Conservation (phyloP, 73 alveolate species). For the Tetrahymena malaccensis region DNA sequence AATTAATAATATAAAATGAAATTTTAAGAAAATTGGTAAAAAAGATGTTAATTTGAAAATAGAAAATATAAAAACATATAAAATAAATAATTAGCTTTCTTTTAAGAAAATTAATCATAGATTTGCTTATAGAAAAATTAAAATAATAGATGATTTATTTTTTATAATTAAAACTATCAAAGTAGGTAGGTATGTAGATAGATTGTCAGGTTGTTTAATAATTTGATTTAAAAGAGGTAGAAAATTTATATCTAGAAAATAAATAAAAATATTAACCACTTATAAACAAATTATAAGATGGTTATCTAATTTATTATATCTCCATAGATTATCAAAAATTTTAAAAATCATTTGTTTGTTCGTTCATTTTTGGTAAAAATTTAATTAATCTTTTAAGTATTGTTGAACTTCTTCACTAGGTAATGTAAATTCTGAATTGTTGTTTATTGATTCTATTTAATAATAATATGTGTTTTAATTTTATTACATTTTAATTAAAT, state of each 20-base stretch:
- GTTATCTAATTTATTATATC: background rate
- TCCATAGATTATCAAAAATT: background rate
- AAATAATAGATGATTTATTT: too few relatives aligned
- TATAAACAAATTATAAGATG: background rate
- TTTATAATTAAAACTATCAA: background rate
- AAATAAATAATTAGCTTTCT: background rate
- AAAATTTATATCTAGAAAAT: background rate
- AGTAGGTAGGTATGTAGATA: background rate
- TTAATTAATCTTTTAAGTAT: background rate
- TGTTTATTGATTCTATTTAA: background rate
- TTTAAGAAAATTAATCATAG: background rate
- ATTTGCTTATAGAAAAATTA: background rate
- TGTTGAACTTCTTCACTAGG: background rate
- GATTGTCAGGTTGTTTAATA: too few relatives aligned
- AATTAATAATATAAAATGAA: too few relatives aligned
- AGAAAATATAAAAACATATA: background rate
- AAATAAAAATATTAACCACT: background rate
- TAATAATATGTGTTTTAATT: too few relatives aligned
- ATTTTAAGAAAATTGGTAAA: background rate
- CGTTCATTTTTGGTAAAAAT: background rate
- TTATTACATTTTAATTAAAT: too few relatives aligned
- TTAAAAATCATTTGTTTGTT: background rate
- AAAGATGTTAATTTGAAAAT: background rate
- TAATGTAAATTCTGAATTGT: background rate
- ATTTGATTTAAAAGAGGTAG: background rate